phyloP scores from a whole-genome alignment of 352 stramenopile genomes.

The Pythium folliculosum region DNA sequence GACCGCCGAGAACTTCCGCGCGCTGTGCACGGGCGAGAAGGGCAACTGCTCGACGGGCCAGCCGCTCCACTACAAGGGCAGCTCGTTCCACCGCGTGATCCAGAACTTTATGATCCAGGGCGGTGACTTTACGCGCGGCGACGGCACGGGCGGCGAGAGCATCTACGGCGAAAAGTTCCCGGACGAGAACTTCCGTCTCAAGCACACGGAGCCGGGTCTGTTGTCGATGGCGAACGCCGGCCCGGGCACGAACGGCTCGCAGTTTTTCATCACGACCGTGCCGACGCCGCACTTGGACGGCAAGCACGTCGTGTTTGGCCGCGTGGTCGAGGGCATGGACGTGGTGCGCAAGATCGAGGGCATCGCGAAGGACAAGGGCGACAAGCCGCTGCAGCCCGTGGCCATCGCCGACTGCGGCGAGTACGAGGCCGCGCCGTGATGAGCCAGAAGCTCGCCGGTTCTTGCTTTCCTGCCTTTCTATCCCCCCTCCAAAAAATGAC shows the following conservation, averaged over 20 bases:
- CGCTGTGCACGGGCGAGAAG: conserved; percentile 98
- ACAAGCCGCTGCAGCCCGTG: conserved; percentile 92
- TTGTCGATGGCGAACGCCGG: conserved; percentile 97
- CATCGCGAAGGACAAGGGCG: conserved; percentile 82
- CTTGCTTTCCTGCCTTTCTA: background rate
- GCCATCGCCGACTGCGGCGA: conserved; percentile 97
- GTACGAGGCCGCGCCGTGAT: conserved; percentile 48
- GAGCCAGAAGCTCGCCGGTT: background rate
- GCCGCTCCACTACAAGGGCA: conserved; percentile 98
- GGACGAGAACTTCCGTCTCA: conserved; percentile 98
- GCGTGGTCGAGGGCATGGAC: conserved; percentile 90
- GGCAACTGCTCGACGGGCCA: conserved; percentile 79
- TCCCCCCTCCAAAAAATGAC: background rate
- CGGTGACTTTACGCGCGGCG: conserved; percentile 95
- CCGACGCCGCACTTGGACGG: conserved; percentile 96
- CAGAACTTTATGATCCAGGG: conserved; percentile 99
- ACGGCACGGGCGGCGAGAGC: conserved; percentile 95
- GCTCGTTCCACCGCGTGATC: conserved; percentile 98
- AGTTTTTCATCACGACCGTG: conserved; percentile 97
- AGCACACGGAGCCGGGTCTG: conserved; percentile 94
- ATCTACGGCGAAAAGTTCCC: conserved; percentile 94
- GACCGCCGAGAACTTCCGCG: conserved; percentile 98
- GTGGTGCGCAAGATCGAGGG: conserved; percentile 93
- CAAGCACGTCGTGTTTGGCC: conserved; percentile 98
- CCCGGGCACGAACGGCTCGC: conserved; percentile 96